A percentile compares a stretch with the other conserved stretches of the same genome.
Evolutionary conservation across 192 early-diverging fungal genomes (phyloP).

Genomic region (Gorgonomyces haynaldii): DNA sequence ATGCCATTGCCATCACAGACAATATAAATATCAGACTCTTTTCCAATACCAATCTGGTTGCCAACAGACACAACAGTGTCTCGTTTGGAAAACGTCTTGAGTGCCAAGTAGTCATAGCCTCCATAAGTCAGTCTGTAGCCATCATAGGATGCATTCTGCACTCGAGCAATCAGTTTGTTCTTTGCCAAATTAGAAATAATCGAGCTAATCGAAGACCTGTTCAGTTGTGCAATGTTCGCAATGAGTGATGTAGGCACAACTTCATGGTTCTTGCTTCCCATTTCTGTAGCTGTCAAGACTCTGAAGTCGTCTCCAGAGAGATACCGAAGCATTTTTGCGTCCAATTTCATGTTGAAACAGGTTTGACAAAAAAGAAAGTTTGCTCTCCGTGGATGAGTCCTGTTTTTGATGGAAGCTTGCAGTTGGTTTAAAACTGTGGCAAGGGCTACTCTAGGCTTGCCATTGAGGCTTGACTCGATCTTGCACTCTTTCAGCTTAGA

Average conservation of each 20-base stretch:
- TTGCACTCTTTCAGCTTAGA: too few species aligned
- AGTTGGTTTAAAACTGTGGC: too few species aligned
- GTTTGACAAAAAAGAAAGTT: too few species aligned
- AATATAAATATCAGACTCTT: constrained; percentile 97
- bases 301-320: constrained; percentile 88
- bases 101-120: constrained; percentile 97
- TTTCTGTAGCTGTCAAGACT: constrained; percentile 91
- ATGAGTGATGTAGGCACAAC: constrained; percentile 89
- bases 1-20: constrained; percentile 85
- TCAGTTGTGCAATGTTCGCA: constrained; percentile 83
- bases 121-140: constrained; percentile 97
- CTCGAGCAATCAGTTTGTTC: constrained; percentile 79
- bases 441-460: too few species aligned
- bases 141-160: constrained; percentile 75
- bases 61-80: constrained; percentile 87
- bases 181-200: constrained; percentile 77
- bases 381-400: too few species aligned
- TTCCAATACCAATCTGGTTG: constrained; percentile 99
- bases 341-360: constrained; percentile 99
- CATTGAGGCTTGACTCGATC: too few species aligned
- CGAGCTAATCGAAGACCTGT: constrained; percentile 75
- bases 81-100: constrained; percentile 82
- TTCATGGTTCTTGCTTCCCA: constrained; percentile 98
- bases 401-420: too few species aligned
- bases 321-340: constrained; percentile 89